phyloP scores from a whole-genome alignment of 257 asterid species.

The Solanum microdontum region DNA sequence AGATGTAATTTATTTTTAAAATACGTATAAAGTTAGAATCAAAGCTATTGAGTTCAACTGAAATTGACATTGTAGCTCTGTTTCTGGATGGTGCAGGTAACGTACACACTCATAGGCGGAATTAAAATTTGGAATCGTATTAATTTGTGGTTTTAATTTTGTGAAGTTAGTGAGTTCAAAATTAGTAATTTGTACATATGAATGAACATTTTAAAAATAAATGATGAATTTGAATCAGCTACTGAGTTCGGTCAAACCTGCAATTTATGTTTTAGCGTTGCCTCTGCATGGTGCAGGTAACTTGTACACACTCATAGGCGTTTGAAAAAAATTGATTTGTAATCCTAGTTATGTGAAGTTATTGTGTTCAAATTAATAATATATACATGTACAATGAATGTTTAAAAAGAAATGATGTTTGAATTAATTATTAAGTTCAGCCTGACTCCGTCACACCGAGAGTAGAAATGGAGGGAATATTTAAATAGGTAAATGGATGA shows the following conservation, averaged over 20 bases:
- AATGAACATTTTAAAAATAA: neutral
- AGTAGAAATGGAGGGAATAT: neutral
- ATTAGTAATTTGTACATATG: neutral
- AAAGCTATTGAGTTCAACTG: neutral
- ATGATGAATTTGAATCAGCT: neutral
- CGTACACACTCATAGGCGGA: rapidly evolving
- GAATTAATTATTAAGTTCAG: neutral
- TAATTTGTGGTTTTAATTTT: neutral
- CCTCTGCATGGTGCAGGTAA: neutral
- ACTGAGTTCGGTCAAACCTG: neutral
- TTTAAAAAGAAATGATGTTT: no score
- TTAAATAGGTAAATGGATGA: neutral
- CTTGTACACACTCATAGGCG: neutral
- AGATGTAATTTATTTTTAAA: no score
- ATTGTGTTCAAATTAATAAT: neutral
- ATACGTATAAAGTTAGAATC: neutral
- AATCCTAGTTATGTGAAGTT: neutral
- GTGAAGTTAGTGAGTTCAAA: neutral
- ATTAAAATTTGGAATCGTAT: neutral
- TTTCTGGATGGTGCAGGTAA: neutral
- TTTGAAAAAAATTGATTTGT: neutral
- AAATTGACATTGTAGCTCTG: neutral
- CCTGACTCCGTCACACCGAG: no score
- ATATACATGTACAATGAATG: neutral
- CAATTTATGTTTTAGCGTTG: neutral